These are phyloP conservation scores for Citeromyces hawaiiensis DNA, from an alignment of 1,139 yeast species.

Conservation along the genomic window DNA sequence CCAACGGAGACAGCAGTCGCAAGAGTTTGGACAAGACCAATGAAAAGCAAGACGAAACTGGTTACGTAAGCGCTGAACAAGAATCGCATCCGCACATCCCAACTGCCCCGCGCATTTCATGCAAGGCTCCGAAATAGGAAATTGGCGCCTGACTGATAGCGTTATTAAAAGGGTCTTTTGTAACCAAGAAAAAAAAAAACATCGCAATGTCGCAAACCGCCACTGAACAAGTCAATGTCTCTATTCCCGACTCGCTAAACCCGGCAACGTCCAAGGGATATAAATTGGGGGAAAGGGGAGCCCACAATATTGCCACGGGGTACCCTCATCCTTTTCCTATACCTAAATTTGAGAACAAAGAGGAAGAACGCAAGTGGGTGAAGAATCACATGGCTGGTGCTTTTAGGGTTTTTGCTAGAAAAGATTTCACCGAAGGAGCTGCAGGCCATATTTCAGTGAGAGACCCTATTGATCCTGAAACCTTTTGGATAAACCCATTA, in stretches of 20 bases:
- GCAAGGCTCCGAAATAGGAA: not conserved
- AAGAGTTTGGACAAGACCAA: not conserved
- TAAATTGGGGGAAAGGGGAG: slow-evolving; percentile 22
- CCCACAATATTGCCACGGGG: slow-evolving; percentile 38
- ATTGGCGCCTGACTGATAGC: not conserved
- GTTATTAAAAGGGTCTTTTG: not conserved
- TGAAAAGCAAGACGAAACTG: not conserved
- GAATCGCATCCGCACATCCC: not conserved
- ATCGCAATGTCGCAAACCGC: not conserved
- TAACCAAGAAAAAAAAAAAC: not conserved
- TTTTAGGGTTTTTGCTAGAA: slow-evolving; percentile 63
- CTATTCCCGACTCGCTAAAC: slow-evolving; percentile 1
- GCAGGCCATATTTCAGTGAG: slow-evolving; percentile 77
- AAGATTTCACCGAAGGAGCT: slow-evolving; percentile 61
- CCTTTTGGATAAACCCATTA: slow-evolving; percentile 74
- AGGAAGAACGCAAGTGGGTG: slow-evolving; percentile 45
- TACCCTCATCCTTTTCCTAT: slow-evolving; percentile 30
- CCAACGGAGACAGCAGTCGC: not conserved
- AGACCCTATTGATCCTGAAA: slow-evolving; percentile 58
- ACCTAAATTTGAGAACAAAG: slow-evolving; percentile 38
- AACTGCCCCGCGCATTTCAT: not conserved
- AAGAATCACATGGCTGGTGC: slow-evolving; percentile 75
- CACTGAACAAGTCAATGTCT: not conserved
- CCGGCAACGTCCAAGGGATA: slow-evolving; percentile 22
- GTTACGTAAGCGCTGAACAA: too few species aligned